Conservation (phyloP, 495 filamentous ascomycete species). For the Lasiosphaeriaceae sp. region DNA sequence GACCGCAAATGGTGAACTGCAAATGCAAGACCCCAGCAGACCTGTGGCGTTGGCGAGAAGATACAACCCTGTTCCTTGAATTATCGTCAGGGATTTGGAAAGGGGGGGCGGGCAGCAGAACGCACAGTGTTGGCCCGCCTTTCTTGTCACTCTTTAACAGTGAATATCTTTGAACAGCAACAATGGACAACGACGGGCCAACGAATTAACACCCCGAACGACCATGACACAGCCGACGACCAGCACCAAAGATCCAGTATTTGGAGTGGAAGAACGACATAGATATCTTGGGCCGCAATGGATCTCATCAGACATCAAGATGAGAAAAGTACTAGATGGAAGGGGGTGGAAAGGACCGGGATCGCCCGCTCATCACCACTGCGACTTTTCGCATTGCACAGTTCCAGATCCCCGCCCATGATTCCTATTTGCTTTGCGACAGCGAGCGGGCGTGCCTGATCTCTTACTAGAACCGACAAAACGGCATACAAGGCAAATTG, state of each 20-base stretch:
- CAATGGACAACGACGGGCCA: too few relatives aligned
- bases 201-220: too few relatives aligned
- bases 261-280: too few relatives aligned
- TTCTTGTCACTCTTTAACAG: neutral
- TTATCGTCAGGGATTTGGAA: neutral
- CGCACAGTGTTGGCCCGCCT: neutral
- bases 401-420: neutral
- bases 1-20: neutral
- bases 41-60: slow-evolving; percentile 4
- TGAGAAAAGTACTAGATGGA: neutral
- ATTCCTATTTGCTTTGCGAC: too few relatives aligned
- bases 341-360: neutral
- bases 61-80: slow-evolving; percentile 25
- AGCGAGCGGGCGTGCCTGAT: too few relatives aligned
- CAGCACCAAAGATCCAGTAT: too few relatives aligned
- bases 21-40: neutral
- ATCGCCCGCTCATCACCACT: slow-evolving; percentile 1
- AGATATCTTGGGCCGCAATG: too few relatives aligned
- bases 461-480: too few relatives aligned
- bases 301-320: too few relatives aligned
- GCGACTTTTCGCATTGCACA: neutral
- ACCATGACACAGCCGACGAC: too few relatives aligned
- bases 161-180: too few relatives aligned
- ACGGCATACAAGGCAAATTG: neutral
- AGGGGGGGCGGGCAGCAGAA: slow-evolving; percentile 1